Evolutionary conservation across 768 basidiomycete species (phyloP).

Genomic region (Hygrophoropsis aurantiaca): DNA sequence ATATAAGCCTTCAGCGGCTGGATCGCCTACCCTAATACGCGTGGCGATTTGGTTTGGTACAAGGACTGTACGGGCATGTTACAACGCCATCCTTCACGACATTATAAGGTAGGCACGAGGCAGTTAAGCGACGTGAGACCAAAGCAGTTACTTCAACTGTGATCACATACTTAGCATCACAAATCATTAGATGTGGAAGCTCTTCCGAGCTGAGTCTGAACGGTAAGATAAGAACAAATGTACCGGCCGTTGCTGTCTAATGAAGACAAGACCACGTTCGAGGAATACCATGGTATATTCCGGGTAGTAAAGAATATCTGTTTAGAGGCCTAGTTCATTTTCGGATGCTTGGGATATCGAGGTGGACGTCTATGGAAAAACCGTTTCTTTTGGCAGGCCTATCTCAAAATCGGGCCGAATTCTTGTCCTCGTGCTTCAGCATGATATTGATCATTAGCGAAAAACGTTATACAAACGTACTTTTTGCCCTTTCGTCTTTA

Average conservation of each 20-base stretch:
- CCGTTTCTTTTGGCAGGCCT: conserved; percentile 7
- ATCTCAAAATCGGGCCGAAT: conserved; percentile 15
- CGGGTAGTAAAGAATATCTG: background rate
- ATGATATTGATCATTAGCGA: conserved; percentile 4
- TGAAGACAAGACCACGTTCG: conserved; percentile 1
- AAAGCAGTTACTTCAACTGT: conserved; percentile 6
- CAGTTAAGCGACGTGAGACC: conserved; percentile 34
- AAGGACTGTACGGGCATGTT: conserved; percentile 21
- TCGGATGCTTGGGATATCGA: conserved; percentile 21
- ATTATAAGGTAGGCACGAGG: conserved; percentile 37
- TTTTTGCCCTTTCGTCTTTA: too few relatives aligned
- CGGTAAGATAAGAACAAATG: conserved; percentile 6
- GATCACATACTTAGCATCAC: conserved; percentile 20
- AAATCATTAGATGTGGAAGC: conserved; percentile 10
- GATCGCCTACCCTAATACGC: conserved; percentile 27
- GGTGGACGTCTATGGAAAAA: conserved; percentile 14
- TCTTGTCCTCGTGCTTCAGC: conserved; percentile 29
- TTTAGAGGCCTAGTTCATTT: conserved; percentile 19
- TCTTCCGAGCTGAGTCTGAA: conserved; percentile 12
- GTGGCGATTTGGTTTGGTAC: conserved; percentile 26
- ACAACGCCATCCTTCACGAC: conserved; percentile 20
- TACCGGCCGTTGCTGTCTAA: background rate
- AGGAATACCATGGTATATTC: conserved; percentile 7
- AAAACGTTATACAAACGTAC: background rate
- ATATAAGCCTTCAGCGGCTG: conserved; percentile 9